Evolutionary conservation across 208 protist species (phyloP).

Genomic region (Trypanosoma vivax): DNA sequence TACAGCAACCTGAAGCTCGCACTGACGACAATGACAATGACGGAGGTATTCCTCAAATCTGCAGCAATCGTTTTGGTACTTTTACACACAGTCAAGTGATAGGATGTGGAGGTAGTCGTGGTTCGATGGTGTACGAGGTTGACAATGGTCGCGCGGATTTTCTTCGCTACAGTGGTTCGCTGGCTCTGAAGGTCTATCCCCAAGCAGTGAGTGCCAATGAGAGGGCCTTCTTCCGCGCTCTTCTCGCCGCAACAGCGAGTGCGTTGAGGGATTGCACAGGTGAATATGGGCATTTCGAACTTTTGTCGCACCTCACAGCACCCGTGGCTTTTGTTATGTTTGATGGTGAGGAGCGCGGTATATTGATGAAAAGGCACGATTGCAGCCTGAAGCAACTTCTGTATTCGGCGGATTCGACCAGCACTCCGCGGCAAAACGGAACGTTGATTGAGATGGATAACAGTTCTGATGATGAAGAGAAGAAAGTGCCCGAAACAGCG

Average conservation of each 20-base stretch:
- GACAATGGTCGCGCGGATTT: background rate
- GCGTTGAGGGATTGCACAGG: background rate
- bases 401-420: too few relatives aligned
- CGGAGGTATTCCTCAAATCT: constrained; percentile 6
- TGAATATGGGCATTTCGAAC: constrained; percentile 8
- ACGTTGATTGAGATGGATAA: background rate
- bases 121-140: constrained; percentile 62
- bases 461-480: background rate
- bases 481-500: background rate
- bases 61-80: background rate
- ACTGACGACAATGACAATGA: constrained; percentile 1
- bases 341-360: constrained; percentile 27
- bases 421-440: too few relatives aligned
- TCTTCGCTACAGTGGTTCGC: background rate
- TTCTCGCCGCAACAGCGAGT: constrained; percentile 9
- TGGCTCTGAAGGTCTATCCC: constrained; percentile 29
- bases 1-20: background rate
- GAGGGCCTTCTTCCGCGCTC: constrained; percentile 15
- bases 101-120: constrained; percentile 65
- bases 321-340: constrained; percentile 50
- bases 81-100: constrained; percentile 17
- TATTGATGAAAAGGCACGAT: constrained; percentile 68
- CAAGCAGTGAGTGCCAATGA: constrained; percentile 20
- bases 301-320: constrained; percentile 44
- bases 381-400: constrained; percentile 65